Base-by-base conservation (phyloP, 2,329 filamentous ascomycete species). In the Penicillium sp. region DNA sequence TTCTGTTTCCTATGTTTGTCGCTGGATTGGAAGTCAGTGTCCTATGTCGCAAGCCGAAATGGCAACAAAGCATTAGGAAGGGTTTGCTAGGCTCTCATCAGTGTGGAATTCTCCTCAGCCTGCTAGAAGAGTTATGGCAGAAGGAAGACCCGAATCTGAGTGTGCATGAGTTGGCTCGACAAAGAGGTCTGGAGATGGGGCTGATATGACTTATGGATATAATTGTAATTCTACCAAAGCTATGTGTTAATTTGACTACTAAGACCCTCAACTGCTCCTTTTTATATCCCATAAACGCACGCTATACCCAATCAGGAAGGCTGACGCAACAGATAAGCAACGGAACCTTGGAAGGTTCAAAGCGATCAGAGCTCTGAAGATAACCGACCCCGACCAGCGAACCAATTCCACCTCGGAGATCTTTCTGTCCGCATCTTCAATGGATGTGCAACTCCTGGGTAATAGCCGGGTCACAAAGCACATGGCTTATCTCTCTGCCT, bases 41-140 rank as follows among this genome's bases (percentile, higher is more conserved):
- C 3, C 16, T 66, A 12, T 39, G 31, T 18, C 15, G 47, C 6
- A 55, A 67, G 18, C 56, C 62, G 0, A 48, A 59, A 4, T 60
- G 60, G 40, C 64, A 65, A 44, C 10, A 58, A 8, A 50, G 46
- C 3, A 62, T 69, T 23, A 54, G 60, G 4, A 44, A 39, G 3
- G 60, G 41, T 16, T 34, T 56, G 13, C 15, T 50, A 15, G 49
- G 34, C 1, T 55, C 57, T 3, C 42, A 40, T 27, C 60, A 59
- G 13, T 55, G 57, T 50, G 53, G 52, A 7, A 58, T 60, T 16
- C 32, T 61, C 16, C 38, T 61, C 23, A 51, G 57, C 8, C 38
- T 70, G 5, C 41, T 68, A 32, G 64, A 68, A 21, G 66, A 68
- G 16, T 52, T 65, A 40, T 69, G 68, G 67, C 23, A 46, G 8